phyloP scores from a whole-genome alignment of 345 rosid species.

The Euphorbia pulcherrima region DNA sequence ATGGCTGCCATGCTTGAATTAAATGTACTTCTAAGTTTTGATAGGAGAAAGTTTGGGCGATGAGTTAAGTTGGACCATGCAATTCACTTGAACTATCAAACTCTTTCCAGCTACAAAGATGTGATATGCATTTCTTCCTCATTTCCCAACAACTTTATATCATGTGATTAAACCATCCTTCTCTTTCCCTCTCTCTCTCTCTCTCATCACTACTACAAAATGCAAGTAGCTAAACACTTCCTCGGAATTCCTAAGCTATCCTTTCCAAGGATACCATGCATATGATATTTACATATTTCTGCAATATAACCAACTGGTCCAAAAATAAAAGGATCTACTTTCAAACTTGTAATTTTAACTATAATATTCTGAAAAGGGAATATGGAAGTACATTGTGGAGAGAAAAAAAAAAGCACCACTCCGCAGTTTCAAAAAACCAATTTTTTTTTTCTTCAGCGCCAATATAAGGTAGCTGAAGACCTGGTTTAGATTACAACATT shows the following conservation, averaged over 20 bases:
- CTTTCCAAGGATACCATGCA: neutral
- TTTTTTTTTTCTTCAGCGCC: neutral
- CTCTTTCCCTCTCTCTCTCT: neutral
- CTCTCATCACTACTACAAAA: neutral
- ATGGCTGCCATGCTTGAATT: neutral
- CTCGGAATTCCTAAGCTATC: neutral
- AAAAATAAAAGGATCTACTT: neutral
- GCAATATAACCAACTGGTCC: neutral
- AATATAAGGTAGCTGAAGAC: neutral
- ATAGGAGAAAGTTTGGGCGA: conserved; percentile 8
- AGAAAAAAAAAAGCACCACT: neutral
- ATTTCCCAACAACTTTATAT: conserved; percentile 27
- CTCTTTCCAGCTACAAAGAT: conserved; percentile 7
- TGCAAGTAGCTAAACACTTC: neutral
- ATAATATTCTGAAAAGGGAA: neutral
- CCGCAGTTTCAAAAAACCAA: neutral
- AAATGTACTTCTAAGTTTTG: neutral
- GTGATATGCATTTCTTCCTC: conserved; percentile 20
- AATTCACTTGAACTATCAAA: conserved; percentile 14
- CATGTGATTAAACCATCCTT: conserved; percentile 13
- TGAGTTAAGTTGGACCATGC: conserved; percentile 3
- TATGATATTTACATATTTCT: neutral
- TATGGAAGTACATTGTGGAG: neutral
- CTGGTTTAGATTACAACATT: neutral
- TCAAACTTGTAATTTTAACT: neutral